Evolutionary conservation across 2,329 filamentous ascomycete species (phyloP), one percentile per base, ranked within the genome.

Genomic region (Grosmannia serpens): DNA sequence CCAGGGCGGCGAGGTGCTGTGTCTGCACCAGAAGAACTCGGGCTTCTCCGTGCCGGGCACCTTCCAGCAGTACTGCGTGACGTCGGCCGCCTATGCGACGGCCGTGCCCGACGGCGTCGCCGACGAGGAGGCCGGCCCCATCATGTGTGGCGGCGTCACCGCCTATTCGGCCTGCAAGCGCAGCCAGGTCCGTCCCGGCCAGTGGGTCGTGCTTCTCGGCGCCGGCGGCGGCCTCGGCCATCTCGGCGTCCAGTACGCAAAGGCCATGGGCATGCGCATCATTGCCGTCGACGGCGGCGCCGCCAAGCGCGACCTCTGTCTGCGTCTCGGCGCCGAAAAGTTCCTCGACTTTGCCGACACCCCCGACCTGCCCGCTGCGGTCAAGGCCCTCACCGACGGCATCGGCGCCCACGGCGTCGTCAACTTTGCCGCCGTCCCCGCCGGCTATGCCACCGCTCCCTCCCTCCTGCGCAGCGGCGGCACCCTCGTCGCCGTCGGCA

Each of bases 391-490:
- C 27, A 95, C 89, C 66, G 88, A 41, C n/a, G 58, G 88, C n/a
- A 80, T 89, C n/a, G 92, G 91, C 55, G 90, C 91, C 7, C 88
- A 95, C 67, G 91, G 89, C 44, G 91, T 92, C 62, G 78, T 96
- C 64, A 79, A 96, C 51, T 84, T 96, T 59, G 91, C 92, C 61
- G 90, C 89, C 55, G 83, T 79, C 66, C 90, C 96, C 80, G 89
- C 87, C 77, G 91, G 91, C 58, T 96, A 96, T 84, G 90, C 95
- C 75, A 90, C 96, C 75, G 92, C 91, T 50, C 85, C 88, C 52
- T 85, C 81, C 72, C 95, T 96, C 73, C 86, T 95, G 61, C 87
- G 91, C 60, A 82, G 89, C 59, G 83, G 85, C 59, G 91, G 91
- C 59, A 81, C 83, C 44, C 86, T 96, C 67, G 83, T 96, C 62